Percentiles rank a stretch among this genome's conserved stretches.
These are phyloP conservation scores for Closterium sp. DNA, from an alignment of 139 green algal genomes.

Conservation along the genomic window DNA sequence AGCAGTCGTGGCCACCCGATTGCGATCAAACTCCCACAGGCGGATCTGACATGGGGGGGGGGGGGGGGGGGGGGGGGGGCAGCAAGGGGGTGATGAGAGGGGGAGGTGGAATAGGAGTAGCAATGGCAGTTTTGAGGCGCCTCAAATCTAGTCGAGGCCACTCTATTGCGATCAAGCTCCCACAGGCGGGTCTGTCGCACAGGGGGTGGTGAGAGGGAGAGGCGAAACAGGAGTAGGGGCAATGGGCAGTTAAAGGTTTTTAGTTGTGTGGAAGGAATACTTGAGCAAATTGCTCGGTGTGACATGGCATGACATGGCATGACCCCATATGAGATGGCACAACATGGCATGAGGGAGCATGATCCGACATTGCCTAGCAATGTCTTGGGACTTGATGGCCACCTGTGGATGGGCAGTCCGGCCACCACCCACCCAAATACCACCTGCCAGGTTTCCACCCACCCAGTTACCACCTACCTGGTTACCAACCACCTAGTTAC, in stretches of 20 bases:
- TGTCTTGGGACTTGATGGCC: too few relatives aligned
- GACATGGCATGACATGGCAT: background rate
- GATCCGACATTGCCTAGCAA: too few relatives aligned
- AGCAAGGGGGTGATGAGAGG: background rate
- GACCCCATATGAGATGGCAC: background rate
- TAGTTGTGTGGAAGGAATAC: background rate
- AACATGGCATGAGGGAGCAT: too few relatives aligned
- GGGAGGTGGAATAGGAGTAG: background rate
- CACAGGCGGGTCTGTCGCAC: too few relatives aligned
- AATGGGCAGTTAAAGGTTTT: background rate
- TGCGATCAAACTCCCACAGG: conserved; percentile 46
- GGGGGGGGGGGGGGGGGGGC: background rate
- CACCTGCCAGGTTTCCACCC: too few relatives aligned
- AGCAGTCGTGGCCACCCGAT: conserved; percentile 2
- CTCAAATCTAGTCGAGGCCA: too few relatives aligned
- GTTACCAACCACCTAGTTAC: too few relatives aligned
- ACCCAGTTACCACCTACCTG: too few relatives aligned
- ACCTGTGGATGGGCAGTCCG: too few relatives aligned
- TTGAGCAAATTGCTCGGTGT: background rate
- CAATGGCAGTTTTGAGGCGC: background rate
- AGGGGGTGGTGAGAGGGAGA: background rate
- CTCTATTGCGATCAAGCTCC: too few relatives aligned
- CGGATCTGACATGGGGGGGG: conserved; percentile 5
- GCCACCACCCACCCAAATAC: too few relatives aligned
- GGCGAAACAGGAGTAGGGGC: too few relatives aligned